Evolutionary conservation across 1,284 basidiomycete species (phyloP).

Genomic region (Moniliophthora roreri): DNA sequence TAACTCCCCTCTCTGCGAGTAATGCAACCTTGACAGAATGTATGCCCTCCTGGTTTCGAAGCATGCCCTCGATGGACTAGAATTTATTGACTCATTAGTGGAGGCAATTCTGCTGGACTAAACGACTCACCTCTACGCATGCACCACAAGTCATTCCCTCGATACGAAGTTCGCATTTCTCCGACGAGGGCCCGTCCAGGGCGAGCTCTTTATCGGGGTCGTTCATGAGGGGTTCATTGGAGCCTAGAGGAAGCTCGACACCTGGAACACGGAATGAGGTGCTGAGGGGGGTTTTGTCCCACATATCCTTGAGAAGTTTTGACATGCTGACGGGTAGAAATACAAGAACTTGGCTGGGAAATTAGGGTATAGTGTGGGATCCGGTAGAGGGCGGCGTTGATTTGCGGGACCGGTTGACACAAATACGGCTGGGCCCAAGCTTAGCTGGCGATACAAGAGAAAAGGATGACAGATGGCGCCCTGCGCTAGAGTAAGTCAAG

Average conservation of each 20-base stretch:
- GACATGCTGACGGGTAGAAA: constrained; percentile 21
- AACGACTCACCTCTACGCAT: constrained; percentile 76
- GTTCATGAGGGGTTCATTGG: constrained; percentile 35
- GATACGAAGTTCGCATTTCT: constrained; percentile 72
- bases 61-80: constrained; percentile 90
- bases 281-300: constrained; percentile 24
- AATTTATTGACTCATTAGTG: background rate
- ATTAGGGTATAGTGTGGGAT: background rate
- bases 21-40: constrained; percentile 89
- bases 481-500: background rate
- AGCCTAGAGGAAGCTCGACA: constrained; percentile 24
- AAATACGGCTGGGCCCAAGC: background rate
- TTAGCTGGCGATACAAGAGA: background rate
- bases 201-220: constrained; percentile 22
- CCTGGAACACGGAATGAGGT: constrained; percentile 22
- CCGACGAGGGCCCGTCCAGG: constrained; percentile 20
- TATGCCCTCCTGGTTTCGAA: constrained; percentile 86
- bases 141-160: constrained; percentile 93
- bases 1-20: constrained; percentile 88
- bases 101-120: too few species aligned
- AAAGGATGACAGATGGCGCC: background rate
- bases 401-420: background rate
- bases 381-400: background rate
- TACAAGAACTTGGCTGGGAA: background rate
- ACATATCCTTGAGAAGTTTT: constrained; percentile 28